These are phyloP conservation scores for Clathrus columnatus DNA, from an alignment of 768 basidiomycete genomes.

Conservation along the genomic window DNA sequence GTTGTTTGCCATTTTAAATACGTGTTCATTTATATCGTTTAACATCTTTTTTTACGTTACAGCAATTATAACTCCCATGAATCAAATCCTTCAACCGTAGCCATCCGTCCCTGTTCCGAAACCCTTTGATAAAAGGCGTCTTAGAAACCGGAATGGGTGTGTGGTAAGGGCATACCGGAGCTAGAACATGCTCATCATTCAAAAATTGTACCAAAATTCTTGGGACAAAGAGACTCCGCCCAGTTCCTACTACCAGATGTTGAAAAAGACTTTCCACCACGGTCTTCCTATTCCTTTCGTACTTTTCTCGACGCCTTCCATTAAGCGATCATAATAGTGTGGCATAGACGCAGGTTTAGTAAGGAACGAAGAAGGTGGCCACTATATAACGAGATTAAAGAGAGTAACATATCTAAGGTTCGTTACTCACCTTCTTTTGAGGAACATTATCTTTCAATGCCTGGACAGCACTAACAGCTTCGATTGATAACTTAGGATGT, in stretches of 20 bases:
- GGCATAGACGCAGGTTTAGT: conserved; percentile 65
- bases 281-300: conserved; percentile 68
- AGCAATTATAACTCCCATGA: too few species aligned
- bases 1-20: too few species aligned
- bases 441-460: conserved; percentile 47
- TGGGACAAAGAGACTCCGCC: too few species aligned
- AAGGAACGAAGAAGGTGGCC: conserved; percentile 54
- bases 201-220: too few species aligned
- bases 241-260: conserved; percentile 45
- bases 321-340: conserved; percentile 61
- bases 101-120: too few species aligned
- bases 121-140: too few species aligned
- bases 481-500: conserved; percentile 58
- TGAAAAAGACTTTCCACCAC: conserved; percentile 80
- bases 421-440: conserved; percentile 43
- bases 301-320: conserved; percentile 68
- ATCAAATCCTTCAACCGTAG: too few species aligned
- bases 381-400: conserved; percentile 31
- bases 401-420: conserved; percentile 10
- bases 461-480: conserved; percentile 51
- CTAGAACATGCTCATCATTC: too few species aligned
- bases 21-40: too few species aligned
- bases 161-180: too few species aligned
- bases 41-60: too few species aligned
- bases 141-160: too few species aligned